Evolutionary conservation across 768 basidiomycete genomes (phyloP).

Genomic region (Suillus lakei): DNA sequence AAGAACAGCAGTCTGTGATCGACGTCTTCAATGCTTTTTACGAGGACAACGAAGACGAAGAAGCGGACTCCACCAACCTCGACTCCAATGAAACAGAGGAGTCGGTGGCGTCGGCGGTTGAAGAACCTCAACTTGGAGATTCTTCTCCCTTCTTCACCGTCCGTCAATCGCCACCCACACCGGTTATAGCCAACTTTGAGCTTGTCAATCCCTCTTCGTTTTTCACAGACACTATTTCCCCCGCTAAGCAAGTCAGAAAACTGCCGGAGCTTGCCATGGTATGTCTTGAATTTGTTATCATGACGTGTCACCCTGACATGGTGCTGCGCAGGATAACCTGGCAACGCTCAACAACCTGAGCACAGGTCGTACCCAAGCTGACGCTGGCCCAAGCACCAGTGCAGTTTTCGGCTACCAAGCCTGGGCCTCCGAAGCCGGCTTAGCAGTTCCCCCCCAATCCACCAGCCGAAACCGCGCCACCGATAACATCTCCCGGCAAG

Average conservation of each 20-base stretch:
- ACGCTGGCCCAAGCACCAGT: conserved; percentile 10
- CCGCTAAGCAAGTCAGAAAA: conserved; percentile 29
- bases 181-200: conserved; percentile 12
- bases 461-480: conserved; percentile 30
- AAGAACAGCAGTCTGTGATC: conserved; percentile 37
- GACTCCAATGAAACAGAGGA: conserved; percentile 4
- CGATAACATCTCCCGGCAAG: conserved; percentile 34
- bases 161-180: conserved; percentile 11
- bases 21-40: conserved; percentile 36
- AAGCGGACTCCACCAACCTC: conserved; percentile 6
- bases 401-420: conserved; percentile 29
- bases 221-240: conserved; percentile 23
- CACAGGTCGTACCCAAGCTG: conserved; percentile 25
- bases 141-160: not conserved
- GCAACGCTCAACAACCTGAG: conserved; percentile 32
- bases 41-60: conserved; percentile 27
- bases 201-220: conserved; percentile 34
- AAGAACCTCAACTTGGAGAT: conserved; percentile 21
- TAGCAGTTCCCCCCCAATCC: conserved; percentile 18
- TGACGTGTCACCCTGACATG: conserved; percentile 5
- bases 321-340: conserved; percentile 27
- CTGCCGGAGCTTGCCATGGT: conserved; percentile 37
- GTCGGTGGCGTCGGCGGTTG: conserved; percentile 16
- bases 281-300: conserved; percentile 9
- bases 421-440: conserved; percentile 37